Evolutionary conservation across 768 basidiomycete genomes (phyloP).

Genomic region (Pleurotus ostreatus): DNA sequence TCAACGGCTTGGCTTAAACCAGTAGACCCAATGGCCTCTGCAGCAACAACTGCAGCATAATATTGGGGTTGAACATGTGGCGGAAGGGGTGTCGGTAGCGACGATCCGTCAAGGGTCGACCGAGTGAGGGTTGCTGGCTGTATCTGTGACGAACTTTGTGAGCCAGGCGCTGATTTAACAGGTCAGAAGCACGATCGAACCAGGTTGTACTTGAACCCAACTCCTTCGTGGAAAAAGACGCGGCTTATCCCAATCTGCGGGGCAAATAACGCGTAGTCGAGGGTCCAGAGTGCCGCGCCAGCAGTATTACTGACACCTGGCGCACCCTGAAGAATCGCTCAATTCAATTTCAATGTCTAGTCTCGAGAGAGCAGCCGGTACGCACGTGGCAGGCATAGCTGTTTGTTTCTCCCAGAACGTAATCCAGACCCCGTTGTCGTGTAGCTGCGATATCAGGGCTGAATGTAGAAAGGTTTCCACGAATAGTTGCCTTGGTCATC

Average conservation of each 20-base stretch:
- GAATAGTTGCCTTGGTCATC: constrained; percentile 57
- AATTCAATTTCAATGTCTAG: background rate
- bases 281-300: constrained; percentile 66
- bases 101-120: constrained; percentile 52
- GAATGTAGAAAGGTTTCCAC: constrained; percentile 53
- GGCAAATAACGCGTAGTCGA: constrained; percentile 64
- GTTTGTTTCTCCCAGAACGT: constrained; percentile 63
- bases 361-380: background rate
- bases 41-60: constrained; percentile 59
- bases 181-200: constrained; percentile 25
- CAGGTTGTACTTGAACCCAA: constrained; percentile 70
- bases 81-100: constrained; percentile 42
- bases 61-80: constrained; percentile 66
- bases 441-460: constrained; percentile 51
- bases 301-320: constrained; percentile 63
- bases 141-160: constrained; percentile 35
- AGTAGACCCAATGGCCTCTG: constrained; percentile 51
- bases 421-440: constrained; percentile 40
- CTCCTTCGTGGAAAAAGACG: constrained; percentile 61
- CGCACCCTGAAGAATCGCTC: constrained; percentile 28
- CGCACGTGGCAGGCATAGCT: constrained; percentile 43
- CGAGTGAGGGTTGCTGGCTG: constrained; percentile 58
- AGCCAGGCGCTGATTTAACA: background rate
- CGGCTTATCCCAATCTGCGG: constrained; percentile 50
- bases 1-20: constrained; percentile 41